phyloP scores from a whole-genome alignment of 257 asterid species.

The Forsythia viridissima region DNA sequence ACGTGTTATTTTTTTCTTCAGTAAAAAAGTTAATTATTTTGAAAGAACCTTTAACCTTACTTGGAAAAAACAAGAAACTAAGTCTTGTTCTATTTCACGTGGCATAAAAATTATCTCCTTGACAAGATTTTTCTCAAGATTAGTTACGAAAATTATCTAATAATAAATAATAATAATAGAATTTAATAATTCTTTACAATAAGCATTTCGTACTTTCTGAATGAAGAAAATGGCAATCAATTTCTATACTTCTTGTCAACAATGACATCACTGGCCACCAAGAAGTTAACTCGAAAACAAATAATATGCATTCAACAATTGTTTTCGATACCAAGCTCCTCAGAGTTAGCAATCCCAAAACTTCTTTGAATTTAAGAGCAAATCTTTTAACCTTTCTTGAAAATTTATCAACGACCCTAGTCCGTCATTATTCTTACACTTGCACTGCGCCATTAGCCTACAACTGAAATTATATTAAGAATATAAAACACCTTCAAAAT shows the following conservation, averaged over 20 bases:
- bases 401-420: no score
- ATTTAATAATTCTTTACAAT: background rate
- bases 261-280: background rate
- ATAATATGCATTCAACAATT: background rate
- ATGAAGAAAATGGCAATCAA: background rate
- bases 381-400: background rate
- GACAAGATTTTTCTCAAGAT: background rate
- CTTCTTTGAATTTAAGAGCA: background rate
- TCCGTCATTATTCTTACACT: background rate
- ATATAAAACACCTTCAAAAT: background rate
- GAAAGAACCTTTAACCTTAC: background rate
- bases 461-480: background rate
- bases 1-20: no score
- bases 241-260: background rate
- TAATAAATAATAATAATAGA: background rate
- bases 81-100: no score
- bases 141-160: background rate
- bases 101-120: background rate
- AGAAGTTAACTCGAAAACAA: background rate
- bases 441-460: background rate
- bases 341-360: background rate
- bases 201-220: background rate
- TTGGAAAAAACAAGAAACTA: background rate
- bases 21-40: background rate
- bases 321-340: background rate